Conservation (phyloP, 768 basidiomycete species). For the Sutorius australiensis region DNA sequence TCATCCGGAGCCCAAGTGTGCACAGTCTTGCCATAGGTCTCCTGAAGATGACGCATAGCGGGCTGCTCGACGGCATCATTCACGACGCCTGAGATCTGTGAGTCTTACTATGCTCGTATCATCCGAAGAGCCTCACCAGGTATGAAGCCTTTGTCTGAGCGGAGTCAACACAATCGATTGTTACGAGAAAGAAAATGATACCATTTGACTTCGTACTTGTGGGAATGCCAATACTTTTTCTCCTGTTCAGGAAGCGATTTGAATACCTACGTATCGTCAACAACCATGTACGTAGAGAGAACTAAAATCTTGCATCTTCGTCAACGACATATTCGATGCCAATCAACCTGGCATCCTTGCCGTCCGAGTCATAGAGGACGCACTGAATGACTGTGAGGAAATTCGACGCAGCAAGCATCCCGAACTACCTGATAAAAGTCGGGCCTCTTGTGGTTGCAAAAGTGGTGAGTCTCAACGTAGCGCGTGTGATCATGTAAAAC, state of each 20-base stretch:
- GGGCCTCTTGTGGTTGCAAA: conserved; percentile 37
- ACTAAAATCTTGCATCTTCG: conserved; percentile 26
- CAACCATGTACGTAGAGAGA: not conserved
- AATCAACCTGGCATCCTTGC: conserved; percentile 44
- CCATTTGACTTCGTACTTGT: conserved; percentile 43
- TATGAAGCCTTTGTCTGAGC: conserved; percentile 22
- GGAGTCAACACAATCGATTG: not conserved
- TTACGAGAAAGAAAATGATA: not conserved
- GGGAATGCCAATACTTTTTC: conserved; percentile 52
- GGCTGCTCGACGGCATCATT: conserved; percentile 37
- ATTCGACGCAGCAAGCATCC: not conserved
- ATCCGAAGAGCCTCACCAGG: conserved; percentile 16
- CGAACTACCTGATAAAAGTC: conserved; percentile 38
- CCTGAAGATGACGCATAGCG: conserved; percentile 42
- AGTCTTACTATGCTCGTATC: not conserved
- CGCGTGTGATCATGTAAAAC: conserved; percentile 29
- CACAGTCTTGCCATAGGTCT: conserved; percentile 45
- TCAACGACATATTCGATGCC: conserved; percentile 52
- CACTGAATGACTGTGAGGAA: conserved; percentile 39
- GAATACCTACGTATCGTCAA: conserved; percentile 30
- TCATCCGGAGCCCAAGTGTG: conserved; percentile 39
- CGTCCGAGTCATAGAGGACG: conserved; percentile 41
- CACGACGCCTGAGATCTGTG: conserved; percentile 17
- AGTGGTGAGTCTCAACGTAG: conserved; percentile 43
- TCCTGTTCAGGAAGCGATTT: conserved; percentile 40